Conservation (phyloP, 176 grass and related monocot species). For the Echinochloa phyllopogon region DNA sequence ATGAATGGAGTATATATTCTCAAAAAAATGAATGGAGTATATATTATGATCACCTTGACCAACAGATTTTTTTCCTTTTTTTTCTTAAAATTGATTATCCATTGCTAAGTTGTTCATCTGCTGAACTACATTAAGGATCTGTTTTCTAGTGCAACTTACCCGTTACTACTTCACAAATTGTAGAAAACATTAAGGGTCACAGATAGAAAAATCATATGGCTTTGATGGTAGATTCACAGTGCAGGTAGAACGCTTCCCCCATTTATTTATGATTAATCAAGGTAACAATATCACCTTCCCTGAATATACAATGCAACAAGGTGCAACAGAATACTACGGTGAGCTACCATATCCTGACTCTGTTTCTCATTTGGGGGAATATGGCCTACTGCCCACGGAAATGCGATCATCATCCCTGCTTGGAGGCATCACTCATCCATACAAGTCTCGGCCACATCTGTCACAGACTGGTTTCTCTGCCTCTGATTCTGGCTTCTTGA, state of each 20-base stretch:
- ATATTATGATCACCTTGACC: not conserved
- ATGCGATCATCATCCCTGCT: not conserved
- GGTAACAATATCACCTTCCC: not conserved
- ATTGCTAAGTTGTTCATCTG: not conserved
- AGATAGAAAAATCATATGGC: not conserved
- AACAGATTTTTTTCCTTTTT: not conserved
- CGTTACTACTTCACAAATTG: not conserved
- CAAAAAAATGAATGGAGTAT: not conserved
- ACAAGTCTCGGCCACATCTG: constrained; percentile 65
- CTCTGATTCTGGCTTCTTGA: constrained; percentile 58
- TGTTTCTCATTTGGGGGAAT: not conserved
- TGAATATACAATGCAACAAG: not conserved
- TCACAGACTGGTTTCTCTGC: constrained; percentile 60
- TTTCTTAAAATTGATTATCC: not conserved
- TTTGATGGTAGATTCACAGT: not conserved
- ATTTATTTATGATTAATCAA: constrained; percentile 15
- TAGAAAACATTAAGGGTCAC: not conserved
- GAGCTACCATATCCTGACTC: not conserved
- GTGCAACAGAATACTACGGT: not conserved
- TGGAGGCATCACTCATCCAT: not conserved
- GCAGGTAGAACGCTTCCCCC: not conserved
- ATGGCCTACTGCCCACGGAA: not conserved
- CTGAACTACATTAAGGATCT: not conserved
- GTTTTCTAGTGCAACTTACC: not conserved
- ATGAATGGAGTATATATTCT: not conserved